Conservation (phyloP, 768 basidiomycete species). For the Pisolithus orientalis region DNA sequence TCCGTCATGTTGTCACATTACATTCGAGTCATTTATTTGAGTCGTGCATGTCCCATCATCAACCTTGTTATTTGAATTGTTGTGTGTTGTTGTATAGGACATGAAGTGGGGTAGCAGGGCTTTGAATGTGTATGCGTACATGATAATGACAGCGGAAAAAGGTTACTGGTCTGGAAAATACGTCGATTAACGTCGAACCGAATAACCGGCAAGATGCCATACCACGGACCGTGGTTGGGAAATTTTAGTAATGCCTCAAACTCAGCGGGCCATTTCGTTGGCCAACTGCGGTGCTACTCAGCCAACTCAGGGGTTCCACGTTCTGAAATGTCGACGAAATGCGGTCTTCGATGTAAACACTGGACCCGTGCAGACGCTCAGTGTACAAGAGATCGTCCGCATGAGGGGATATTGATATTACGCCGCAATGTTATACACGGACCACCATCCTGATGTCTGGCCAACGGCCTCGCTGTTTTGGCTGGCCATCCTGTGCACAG, state of each 20-base stretch:
- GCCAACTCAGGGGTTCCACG: background rate
- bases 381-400: background rate
- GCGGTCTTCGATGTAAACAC: background rate
- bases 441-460: conserved; percentile 11
- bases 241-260: background rate
- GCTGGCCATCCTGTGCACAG: conserved; percentile 18
- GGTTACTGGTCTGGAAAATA: background rate
- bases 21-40: conserved; percentile 17
- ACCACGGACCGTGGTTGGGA: too few species aligned
- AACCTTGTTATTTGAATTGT: conserved; percentile 20
- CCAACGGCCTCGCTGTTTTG: conserved; percentile 6
- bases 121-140: background rate
- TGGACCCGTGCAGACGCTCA: background rate
- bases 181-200: too few species aligned
- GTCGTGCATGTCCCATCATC: conserved; percentile 23
- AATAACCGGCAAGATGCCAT: too few species aligned
- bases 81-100: conserved; percentile 13
- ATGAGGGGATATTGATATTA: background rate
- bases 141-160: background rate
- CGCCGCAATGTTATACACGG: background rate
- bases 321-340: background rate
- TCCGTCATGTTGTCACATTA: conserved; percentile 1
- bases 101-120: conserved; percentile 1
- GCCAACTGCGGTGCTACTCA: background rate
- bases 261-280: background rate